Percentiles rank a stretch among this genome's conserved stretches.
Evolutionary conservation across 2,329 filamentous ascomycete species (phyloP).

Genomic region (Aspergillus eucalypticola): DNA sequence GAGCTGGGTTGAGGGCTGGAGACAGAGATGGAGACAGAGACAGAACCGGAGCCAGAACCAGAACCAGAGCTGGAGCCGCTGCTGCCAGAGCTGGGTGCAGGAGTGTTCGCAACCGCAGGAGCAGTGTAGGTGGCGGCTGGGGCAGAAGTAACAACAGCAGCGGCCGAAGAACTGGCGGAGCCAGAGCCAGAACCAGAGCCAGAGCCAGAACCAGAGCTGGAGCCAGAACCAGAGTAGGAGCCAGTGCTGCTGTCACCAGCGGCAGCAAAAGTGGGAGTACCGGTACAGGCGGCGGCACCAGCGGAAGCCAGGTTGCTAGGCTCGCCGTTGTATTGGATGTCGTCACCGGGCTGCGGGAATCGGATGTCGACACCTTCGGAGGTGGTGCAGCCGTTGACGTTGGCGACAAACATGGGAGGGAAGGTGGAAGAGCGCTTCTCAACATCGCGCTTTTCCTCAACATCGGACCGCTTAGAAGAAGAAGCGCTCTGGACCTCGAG

Average conservation of each 20-base stretch:
- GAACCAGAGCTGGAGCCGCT: constrained; percentile 9
- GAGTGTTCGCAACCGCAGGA: neutral
- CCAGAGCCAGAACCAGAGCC: constrained; percentile 35
- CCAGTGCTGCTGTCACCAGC: constrained; percentile 27
- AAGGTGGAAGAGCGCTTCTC: constrained; percentile 61
- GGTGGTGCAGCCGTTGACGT: constrained; percentile 64
- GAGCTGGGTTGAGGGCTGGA: constrained; percentile 18
- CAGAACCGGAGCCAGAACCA: constrained; percentile 5
- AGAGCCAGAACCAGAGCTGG: constrained; percentile 34
- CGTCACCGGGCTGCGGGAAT: constrained; percentile 69
- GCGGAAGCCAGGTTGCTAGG: constrained; percentile 36
- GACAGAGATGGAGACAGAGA: constrained; percentile 15
- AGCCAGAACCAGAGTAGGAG: constrained; percentile 20
- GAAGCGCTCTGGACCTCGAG: constrained; percentile 61
- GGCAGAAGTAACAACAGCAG: constrained; percentile 22
- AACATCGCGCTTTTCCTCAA: constrained; percentile 35
- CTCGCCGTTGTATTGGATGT: constrained; percentile 53
- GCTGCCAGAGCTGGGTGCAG: neutral
- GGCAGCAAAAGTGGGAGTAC: constrained; percentile 35
- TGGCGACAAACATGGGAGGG: constrained; percentile 75
- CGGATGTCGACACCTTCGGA: constrained; percentile 56
- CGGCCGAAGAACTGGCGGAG: constrained; percentile 17
- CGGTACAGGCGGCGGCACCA: constrained; percentile 33
- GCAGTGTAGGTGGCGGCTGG: neutral
- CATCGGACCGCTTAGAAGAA: constrained; percentile 45